Conservation (phyloP, 305 asterid genomes). For the Ajuga reptans region DNA sequence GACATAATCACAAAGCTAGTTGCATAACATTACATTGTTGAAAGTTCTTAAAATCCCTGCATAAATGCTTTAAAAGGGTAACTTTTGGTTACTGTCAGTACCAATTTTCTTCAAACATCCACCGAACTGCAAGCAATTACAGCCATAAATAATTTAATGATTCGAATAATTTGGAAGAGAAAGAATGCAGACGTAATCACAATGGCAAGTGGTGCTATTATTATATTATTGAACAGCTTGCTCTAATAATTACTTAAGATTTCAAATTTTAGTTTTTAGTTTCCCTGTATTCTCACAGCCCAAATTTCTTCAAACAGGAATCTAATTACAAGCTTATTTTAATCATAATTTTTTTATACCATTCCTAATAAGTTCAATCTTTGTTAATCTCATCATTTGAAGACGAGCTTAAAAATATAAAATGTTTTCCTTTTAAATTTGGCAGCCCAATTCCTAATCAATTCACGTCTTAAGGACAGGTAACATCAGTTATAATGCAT, state of each 20-base stretch:
- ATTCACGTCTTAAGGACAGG: neutral
- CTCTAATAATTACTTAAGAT: neutral
- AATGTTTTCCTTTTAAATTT: neutral
- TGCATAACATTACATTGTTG: neutral
- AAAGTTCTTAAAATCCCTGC: neutral
- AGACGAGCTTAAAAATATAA: neutral
- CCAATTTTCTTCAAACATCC: neutral
- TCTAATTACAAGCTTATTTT: slow-evolving; percentile 3
- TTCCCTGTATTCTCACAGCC: neutral
- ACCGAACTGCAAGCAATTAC: neutral
- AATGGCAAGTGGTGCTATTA: neutral
- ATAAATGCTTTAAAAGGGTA: neutral
- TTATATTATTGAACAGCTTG: neutral
- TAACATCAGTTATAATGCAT: slow-evolving; percentile 5
- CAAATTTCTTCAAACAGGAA: neutral
- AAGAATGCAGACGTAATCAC: neutral
- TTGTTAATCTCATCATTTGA: neutral
- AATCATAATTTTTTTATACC: neutral
- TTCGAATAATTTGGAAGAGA: neutral
- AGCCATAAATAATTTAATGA: neutral
- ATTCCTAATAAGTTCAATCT: neutral
- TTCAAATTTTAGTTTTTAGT: neutral
- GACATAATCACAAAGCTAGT: neutral
- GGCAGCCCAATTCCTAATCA: neutral
- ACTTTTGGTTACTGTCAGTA: neutral